Base-by-base conservation (phyloP, 768 basidiomycete genomes). In the Tulasnella sp. region DNA sequence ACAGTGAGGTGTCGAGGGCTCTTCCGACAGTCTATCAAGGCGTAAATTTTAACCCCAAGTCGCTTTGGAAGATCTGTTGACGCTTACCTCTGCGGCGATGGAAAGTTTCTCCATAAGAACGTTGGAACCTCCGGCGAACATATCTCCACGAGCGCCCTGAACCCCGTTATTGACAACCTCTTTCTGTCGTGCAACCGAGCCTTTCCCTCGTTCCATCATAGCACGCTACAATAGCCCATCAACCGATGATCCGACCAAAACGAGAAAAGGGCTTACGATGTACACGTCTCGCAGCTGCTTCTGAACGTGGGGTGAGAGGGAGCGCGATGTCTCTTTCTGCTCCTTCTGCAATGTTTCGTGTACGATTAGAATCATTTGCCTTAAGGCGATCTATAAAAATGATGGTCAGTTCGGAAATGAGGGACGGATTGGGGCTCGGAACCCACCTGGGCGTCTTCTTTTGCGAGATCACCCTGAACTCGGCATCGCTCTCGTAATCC, bases 101-200 rank as follows among this genome's bases (percentile, higher is more conserved):
- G 84, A 82, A 35, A 91, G 83, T 5, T 86, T 83, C 0, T 85
- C 85, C 84, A 91, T 82, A 15, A 91, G 83, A 35, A 86, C 83
- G 61, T 88, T 87, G 0, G 89, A 88, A 0, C 87, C 88, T 70
- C 85, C 87, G 18, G 87, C 85, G 79, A 91, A 91, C 15, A 91
- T 85, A 9, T 86, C 82, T 61, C 87, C 85, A 80, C 89, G 89
- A 78, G 83, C 82, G 0, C 85, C 81, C 10, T 83, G 79, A 40
- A 91, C 81, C 79, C 84, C 88, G 39, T 83, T 77, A 48, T 85
- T 87, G 86, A 91, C 89, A n/a, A 85, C 83, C 0, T 84, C 83
- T 89, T 90, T 91, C 83, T 90, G 90, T 15, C 89, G 85, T 5
- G 87, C 88, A 5, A 91, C 89, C 77, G 88, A 88, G 13, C 90